Base-by-base conservation (phyloP, 768 basidiomycete genomes). In the Serpula lacrymans region DNA sequence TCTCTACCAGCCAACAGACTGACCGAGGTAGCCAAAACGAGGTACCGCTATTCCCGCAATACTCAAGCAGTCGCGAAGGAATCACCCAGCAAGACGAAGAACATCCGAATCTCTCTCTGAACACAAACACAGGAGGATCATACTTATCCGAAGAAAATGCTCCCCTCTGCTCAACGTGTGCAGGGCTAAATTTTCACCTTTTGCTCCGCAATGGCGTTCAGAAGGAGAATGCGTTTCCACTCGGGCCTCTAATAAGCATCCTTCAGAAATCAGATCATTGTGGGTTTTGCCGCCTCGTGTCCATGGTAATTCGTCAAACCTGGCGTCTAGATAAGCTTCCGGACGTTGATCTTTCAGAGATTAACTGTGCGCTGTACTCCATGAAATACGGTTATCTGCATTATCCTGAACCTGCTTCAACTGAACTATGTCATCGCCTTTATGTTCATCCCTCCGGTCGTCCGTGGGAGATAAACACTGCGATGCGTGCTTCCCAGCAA, bases 131-230 rank as follows among this genome's bases (percentile, higher is more conserved):
- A n/a, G n/a, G n/a, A n/a, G n/a, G n/a, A n/a, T n/a, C n/a, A n/a
- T n/a, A n/a, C n/a, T n/a, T n/a, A n/a, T n/a, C n/a, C n/a, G n/a
- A n/a, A n/a, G n/a, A n/a, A n/a, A n/a, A n/a, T n/a, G n/a, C n/a
- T n/a, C n/a, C n/a, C n/a, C n/a, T n/a, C n/a, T 45, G 43, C 18
- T 23, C 41, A 21, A 45, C 30, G n/a, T 45, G 43, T 31, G 28
- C 42, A n/a, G 3, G 39, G 12, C 23, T 43, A 21, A 4, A 43
- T 16, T 20, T 45, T 39, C 39, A 13, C 9, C 10, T 12, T 13
- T 33, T 43, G 24, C 24, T 45, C 4, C 31, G 41, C 3, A 21
- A 45, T 12, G 41, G 43, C 7, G 6, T 43, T 20, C 31, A 10
- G 14, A 8, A 31, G 30, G 18, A 43, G 22, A 11, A 16, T 26